A percentile compares a stretch with the other conserved stretches of the same genome.
phyloP scores from a whole-genome alignment of 345 rosid species.

The Reutealis trisperma region DNA sequence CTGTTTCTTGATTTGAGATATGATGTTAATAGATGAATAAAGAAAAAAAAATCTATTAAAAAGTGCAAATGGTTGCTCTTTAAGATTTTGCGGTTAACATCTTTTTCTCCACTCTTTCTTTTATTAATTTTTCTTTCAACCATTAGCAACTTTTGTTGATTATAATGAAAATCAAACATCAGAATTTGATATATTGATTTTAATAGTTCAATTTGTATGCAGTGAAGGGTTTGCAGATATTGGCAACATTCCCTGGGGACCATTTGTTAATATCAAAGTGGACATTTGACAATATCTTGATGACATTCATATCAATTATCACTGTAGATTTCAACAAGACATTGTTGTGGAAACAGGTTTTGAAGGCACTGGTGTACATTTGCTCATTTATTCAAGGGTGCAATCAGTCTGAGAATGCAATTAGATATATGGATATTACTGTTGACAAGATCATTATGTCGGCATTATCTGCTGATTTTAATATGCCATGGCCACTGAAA shows the following conservation, averaged over 20 bases:
- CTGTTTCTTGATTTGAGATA: background rate
- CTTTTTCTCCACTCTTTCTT: background rate
- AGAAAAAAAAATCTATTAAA: background rate
- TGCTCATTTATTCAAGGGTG: conserved; percentile 59
- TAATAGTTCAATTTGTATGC: conserved; percentile 32
- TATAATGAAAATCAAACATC: background rate
- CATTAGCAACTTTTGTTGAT: background rate
- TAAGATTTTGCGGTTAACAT: too few species aligned
- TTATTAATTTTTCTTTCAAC: background rate
- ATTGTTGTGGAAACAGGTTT: conserved; percentile 59
- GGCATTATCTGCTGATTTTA: conserved; percentile 44
- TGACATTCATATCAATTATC: conserved; percentile 52
- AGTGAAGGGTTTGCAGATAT: conserved; percentile 83
- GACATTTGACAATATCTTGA: conserved; percentile 65
- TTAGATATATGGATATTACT: conserved; percentile 59
- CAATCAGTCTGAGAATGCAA: conserved; percentile 54
- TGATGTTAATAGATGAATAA: background rate
- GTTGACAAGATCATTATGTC: conserved; percentile 55
- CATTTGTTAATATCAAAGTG: conserved; percentile 47
- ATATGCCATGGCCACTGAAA: conserved; percentile 54
- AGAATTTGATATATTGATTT: conserved; percentile 10
- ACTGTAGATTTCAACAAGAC: conserved; percentile 43
- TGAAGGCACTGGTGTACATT: conserved; percentile 69
- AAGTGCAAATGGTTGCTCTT: background rate
- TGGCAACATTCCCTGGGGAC: conserved; percentile 62